Conservation (phyloP, 2,329 filamentous ascomycete genomes). For the Aureobasidium sp. region DNA sequence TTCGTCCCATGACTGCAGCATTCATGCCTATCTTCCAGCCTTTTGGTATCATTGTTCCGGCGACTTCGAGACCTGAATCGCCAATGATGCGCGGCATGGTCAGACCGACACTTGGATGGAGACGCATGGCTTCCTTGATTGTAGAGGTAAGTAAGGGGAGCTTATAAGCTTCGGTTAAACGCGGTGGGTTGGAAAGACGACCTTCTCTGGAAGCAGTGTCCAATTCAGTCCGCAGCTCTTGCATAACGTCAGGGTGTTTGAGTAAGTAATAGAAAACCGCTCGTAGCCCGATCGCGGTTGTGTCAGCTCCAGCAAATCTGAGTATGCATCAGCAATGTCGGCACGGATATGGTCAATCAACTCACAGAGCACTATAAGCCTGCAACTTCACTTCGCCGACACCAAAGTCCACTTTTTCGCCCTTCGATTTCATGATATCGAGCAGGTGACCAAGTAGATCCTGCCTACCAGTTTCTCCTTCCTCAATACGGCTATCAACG, state of each 20-base stretch:
- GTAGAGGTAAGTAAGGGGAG: slow-evolving; percentile 44
- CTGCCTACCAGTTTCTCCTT: slow-evolving; percentile 25
- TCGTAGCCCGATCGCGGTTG: slow-evolving; percentile 36
- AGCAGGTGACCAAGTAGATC: slow-evolving; percentile 20
- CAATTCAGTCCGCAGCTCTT: slow-evolving; percentile 35
- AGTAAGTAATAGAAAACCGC: slow-evolving; percentile 36
- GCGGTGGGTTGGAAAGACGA: slow-evolving; percentile 22
- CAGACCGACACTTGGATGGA: slow-evolving; percentile 38
- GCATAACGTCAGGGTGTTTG: slow-evolving; percentile 26
- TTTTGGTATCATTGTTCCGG: slow-evolving; percentile 29
- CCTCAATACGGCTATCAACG: slow-evolving; percentile 29
- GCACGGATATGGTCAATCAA: not conserved
- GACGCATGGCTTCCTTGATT: slow-evolving; percentile 45
- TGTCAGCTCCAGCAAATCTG: slow-evolving; percentile 32
- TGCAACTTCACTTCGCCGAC: slow-evolving; percentile 23
- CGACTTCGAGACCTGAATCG: slow-evolving; percentile 24
- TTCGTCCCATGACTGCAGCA: slow-evolving; percentile 29
- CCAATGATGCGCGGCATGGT: slow-evolving; percentile 33
- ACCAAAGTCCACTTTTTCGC: not conserved
- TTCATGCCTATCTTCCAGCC: slow-evolving; percentile 21
- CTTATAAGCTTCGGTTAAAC: slow-evolving; percentile 22
- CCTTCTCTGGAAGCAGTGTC: slow-evolving; percentile 25
- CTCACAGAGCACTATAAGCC: slow-evolving; percentile 24
- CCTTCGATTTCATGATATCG: not conserved
- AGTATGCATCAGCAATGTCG: not conserved